These are phyloP conservation scores for Sugiyamaella valdiviana DNA, from an alignment of 805 yeast species.

Conservation along the genomic window DNA sequence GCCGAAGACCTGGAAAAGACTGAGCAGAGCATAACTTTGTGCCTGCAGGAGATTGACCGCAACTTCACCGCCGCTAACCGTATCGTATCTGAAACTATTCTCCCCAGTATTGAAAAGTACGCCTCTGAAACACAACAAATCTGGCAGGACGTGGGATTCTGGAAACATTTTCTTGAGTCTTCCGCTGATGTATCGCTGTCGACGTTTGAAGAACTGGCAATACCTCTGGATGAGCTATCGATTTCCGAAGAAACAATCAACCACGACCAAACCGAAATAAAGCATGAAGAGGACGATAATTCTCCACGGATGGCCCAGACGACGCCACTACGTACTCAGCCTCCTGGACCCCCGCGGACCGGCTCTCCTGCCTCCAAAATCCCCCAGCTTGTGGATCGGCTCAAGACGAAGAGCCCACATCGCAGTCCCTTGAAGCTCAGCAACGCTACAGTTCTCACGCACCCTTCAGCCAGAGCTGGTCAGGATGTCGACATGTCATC, in stretches of 20 bases:
- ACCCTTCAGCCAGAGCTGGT: not conserved
- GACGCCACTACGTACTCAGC: slow-evolving; percentile 2
- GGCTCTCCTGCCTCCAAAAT: slow-evolving; percentile 1
- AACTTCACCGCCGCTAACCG: slow-evolving; percentile 64
- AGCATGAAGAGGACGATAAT: slow-evolving; percentile 7
- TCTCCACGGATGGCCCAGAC: slow-evolving; percentile 3
- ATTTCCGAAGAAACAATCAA: slow-evolving; percentile 11
- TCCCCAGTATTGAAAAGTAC: slow-evolving; percentile 62
- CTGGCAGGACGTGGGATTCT: slow-evolving; percentile 51
- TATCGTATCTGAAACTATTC: slow-evolving; percentile 56
- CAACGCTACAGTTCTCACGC: not conserved
- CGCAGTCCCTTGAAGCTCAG: slow-evolving; percentile 7
- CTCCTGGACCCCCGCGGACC: slow-evolving; percentile 1
- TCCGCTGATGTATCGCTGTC: slow-evolving; percentile 61
- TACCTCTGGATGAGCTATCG: slow-evolving; percentile 7
- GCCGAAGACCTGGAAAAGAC: slow-evolving; percentile 51
- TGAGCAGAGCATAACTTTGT: slow-evolving; percentile 73
- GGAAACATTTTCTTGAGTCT: slow-evolving; percentile 73
- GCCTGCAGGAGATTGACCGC: slow-evolving; percentile 72
- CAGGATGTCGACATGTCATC: not conserved
- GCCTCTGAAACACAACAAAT: slow-evolving; percentile 52
- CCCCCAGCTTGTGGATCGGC: slow-evolving; percentile 1
- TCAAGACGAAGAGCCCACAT: slow-evolving; percentile 1
- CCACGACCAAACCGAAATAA: slow-evolving; percentile 9
- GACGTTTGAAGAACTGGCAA: slow-evolving; percentile 41